Base-by-base conservation (phyloP, 2,329 filamentous ascomycete species). In the Penicillium crustosum region DNA sequence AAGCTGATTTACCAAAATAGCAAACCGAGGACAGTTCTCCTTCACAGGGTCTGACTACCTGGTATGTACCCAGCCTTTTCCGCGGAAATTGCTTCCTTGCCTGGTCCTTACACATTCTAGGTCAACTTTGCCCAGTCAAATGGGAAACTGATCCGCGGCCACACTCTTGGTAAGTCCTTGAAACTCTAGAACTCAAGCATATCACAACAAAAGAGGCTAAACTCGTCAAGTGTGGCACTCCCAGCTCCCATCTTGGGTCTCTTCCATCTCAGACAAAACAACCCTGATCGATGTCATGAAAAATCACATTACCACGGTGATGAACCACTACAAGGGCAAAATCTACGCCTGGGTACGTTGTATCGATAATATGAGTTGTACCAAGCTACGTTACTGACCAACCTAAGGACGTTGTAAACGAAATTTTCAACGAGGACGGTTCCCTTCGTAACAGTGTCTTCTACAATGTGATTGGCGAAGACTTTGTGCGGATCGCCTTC, bases 401-500 rank as follows among this genome's bases (percentile, higher is more conserved):
- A 13, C 12, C 2, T 7, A 25, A 73, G 69, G 70, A 71, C 43
- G 70, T 72, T 3, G 58, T 72, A 42, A 72, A 72, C 48, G 69
- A 72, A 31, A 68, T 75, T 52, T 74, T 76, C 61, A 65, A 72
- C 7, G 84, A 88, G 63, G 80, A 84, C 66, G 87, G 86, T 36
- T 76, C 70, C 4, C 77, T 88, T 54, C 85, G 87, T 44, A 66
- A 76, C 31, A 83, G 80, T 10, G 85, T 89, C 65, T 91, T 89
- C 77, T 87, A 79, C 66, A 80, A 83, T 27, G 83, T 90, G 2
- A 81, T 91, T 5, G 88, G 88, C 44, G 87, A 90, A 75, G 82
- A 83, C 71, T 90, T 88, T 68, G 84, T 91, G 53, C 78, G 79
- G 23, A 87, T 89, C 66, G 88, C 88, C 36, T 91, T 91, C 76